Evolutionary conservation across 2,329 filamentous ascomycete genomes (phyloP), one percentile per base, ranked within the genome.

Genomic region (Moelleriella libera): DNA sequence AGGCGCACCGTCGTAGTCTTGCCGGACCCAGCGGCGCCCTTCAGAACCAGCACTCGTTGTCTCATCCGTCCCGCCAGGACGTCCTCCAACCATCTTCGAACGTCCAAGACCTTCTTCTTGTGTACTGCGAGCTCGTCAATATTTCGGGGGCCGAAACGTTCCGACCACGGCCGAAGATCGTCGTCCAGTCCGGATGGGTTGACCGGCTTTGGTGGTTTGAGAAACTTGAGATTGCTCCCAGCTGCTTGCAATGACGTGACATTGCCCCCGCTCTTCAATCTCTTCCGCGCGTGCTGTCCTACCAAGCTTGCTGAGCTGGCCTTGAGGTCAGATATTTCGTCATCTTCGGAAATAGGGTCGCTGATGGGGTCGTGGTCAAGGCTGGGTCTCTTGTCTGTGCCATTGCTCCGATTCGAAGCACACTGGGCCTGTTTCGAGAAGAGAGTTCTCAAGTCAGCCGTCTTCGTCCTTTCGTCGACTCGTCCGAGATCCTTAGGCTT

Each of bases 71-170:
- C 85, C 30, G 65, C 63, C 51, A 88, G 75, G 14, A 88, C 85
- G 58, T 82, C 78, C 42, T 85, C 78, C 34, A 98, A 68, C 89
- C 92, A 97, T 49, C 68, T 73, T 49, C 81, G 78, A 43, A 97
- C 89, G 65, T 97, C 89, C 2, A 78, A 68, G 5, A 97, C 85
- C 63, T 98, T 98, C 57, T 79, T 92, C 69, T 94, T 96, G 63
- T 98, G 89, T 14, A 98, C 90, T 0, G 85, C 90, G 43, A 98
- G 70, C 65, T 97, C 90, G 12, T 88, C 81, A 10, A 96, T 63
- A 54, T 76, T 83, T 3, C 63, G 58, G 0, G 90, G 90, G 2
- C 78, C 82, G 63, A 88, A 97, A 54, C 82, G 79, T 55, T 96
- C 89, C 12, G 85, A 85, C 90, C 90, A 97, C 3, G 90, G 88